Base-by-base conservation (phyloP, 1,284 basidiomycete species). In the Mrakiaceae sp. region DNA sequence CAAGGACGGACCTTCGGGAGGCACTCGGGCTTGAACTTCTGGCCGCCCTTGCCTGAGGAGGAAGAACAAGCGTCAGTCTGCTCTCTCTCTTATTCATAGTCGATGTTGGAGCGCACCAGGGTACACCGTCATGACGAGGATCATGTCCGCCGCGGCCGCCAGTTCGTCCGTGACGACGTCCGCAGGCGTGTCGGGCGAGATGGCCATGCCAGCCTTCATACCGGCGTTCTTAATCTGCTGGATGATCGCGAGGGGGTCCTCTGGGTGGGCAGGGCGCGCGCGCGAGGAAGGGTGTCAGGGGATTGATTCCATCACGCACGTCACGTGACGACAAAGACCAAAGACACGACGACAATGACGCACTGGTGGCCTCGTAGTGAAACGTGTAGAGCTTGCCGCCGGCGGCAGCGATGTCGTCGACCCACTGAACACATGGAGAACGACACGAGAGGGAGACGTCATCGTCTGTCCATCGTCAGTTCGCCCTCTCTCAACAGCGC, bases 51-150 rank as follows among this genome's bases (percentile, higher is more conserved):
- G 57, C 90, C 90, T 88, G 71, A 12, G 52, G 53, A 67, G 42
- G 40, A 42, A 8, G 10, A 51, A 14, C 39, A 43, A 43, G 48
- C 9, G 50, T 14, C 27, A 53, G 14, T 39, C 39, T 5, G 5
- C 43, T 16, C 10, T 1, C 5, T 55, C 55, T n/a, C n/a, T 16
- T 11, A 16, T 44, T 7, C 3, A 12, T 6, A 42, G 55, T 46
- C 3, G 11, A 6, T 44, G 9, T 16, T 52, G 51, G 46, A 5
- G 71, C 75, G 63, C 67, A 85, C 88, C 90, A 52, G 93, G 93
- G 72, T 90, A 86, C 44, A 98, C 94, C 10, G 93, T 98, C 94
- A 98, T 98, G 72, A 98, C 93, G 68, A 98, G 84, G 16, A 97
- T 81, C 86, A 96, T 90, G 76, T 98, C 94, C 6, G 87, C 90